These are phyloP conservation scores for Cynara cardunculus DNA, from an alignment of 129 eudicot genomes.

Conservation along the genomic window DNA sequence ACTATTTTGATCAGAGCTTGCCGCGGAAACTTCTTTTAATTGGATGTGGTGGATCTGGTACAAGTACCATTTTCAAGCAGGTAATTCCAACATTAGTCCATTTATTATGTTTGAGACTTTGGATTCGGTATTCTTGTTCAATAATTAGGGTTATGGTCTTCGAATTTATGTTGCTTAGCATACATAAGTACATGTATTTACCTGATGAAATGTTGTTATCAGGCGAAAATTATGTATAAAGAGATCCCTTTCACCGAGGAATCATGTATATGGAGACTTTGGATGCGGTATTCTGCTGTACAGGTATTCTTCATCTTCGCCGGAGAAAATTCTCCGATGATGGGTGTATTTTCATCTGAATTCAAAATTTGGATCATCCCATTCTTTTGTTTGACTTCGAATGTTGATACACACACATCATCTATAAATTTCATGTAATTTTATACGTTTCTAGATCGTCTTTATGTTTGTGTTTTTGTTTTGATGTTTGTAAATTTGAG, in stretches of 20 bases:
- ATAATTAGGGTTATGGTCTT: neutral
- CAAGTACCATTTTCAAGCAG: no score
- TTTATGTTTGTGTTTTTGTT: neutral
- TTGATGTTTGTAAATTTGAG: neutral
- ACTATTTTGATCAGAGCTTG: conserved; percentile 61
- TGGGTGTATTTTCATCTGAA: conserved; percentile 1
- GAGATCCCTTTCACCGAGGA: conserved; percentile 74
- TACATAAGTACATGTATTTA: neutral
- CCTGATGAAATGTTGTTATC: conserved; percentile 15
- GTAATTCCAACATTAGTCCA: no score
- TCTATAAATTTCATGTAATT: neutral
- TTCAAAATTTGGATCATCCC: neutral
- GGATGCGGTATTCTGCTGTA: neutral
- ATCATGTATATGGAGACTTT: no score
- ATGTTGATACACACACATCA: neutral
- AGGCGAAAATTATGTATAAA: conserved; percentile 90
- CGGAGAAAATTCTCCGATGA: neutral
- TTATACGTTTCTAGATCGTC: neutral
- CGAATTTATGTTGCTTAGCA: neutral
- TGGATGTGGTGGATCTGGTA: conserved; percentile 87
- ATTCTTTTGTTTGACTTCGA: neutral
- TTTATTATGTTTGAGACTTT: no score
- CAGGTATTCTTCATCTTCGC: conserved; percentile 4
- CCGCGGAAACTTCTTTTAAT: conserved; percentile 80
- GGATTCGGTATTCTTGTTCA: no score